Evolutionary conservation across 2,329 filamentous ascomycete species (phyloP), one percentile per base, ranked within the genome.

Genomic region (Botryotinia globosa): DNA sequence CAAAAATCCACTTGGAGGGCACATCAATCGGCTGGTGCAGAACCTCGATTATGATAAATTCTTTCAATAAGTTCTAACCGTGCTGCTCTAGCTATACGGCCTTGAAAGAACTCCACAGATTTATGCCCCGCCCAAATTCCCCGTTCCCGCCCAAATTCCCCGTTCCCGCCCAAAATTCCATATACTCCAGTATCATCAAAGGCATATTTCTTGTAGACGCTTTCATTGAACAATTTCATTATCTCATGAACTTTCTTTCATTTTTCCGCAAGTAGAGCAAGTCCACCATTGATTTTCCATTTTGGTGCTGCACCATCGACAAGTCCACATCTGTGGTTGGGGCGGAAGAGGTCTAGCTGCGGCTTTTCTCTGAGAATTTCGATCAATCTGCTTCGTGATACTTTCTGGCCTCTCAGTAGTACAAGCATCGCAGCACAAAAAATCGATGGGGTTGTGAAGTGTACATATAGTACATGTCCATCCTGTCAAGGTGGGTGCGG

Each of bases 391-490:
- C 14, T 73, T 73, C 1, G 77, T 80, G 32, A 78, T 76, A n/a
- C 80, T 77, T 34, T 77, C 79, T 18, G 80, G 78, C 70, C 84
- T 82, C 77, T 86, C 83, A 16, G 79, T 80, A 16, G 84, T 85
- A 76, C 89, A 91, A 8, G 86, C 88, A 74, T 88, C 87, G 77
- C 89, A 91, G 76, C 82, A 85, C 39, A 87, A 81, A 74, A 82
- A 87, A n/a, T 76, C 81, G 14, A 80, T 73, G 1, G 85, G 85
- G 76, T 91, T 91, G 72, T 85, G 83, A 34, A 90, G 81, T 0
- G 89, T 91, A 77, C 89, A 91, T 20, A 84, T 79, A 32, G 80
- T 78, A 76, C 89, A 91, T 16, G 82, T 82, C 89, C 89, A 90
- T 61, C 88, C 88, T 87, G 69, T 74, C 59, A 72, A 29, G 7